Evolutionary conservation across 305 asterid species (phyloP).

Genomic region (Plantago coronopus): DNA sequence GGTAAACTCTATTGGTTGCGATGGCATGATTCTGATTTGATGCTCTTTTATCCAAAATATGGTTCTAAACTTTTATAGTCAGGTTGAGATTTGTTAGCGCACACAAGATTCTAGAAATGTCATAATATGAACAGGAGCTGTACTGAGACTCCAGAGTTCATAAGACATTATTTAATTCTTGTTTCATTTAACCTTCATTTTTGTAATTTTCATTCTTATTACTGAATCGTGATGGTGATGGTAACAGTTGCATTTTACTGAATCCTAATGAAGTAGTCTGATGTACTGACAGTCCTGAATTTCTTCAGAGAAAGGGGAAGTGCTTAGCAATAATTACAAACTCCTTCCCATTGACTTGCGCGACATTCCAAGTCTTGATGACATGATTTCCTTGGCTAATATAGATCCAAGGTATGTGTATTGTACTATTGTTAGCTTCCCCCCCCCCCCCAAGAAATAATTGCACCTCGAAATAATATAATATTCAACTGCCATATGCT

Average conservation of each 20-base stretch:
- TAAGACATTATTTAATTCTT: background rate
- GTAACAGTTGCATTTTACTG: background rate
- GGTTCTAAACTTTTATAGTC: too few species aligned
- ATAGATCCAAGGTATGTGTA: conserved; percentile 77
- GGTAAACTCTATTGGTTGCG: conserved; percentile 42
- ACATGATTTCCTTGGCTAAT: conserved; percentile 61
- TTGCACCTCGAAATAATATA: background rate
- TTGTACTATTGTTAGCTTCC: background rate
- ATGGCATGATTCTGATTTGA: conserved; percentile 17
- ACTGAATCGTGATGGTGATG: background rate
- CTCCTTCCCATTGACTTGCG: conserved; percentile 90
- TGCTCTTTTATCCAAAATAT: too few species aligned
- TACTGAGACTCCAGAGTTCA: background rate
- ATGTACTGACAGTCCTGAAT: conserved; percentile 23
- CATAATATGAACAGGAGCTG: too few species aligned
- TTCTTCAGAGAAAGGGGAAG: conserved; percentile 90
- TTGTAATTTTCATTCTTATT: too few species aligned
- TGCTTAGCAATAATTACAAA: conserved; percentile 76
- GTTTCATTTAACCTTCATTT: background rate
- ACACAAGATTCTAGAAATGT: too few species aligned
- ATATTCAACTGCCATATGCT: conserved; percentile 11
- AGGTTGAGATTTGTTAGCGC: too few species aligned
- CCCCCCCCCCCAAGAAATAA: conserved; percentile 8
- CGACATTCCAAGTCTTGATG: conserved; percentile 61
- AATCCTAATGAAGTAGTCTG: conserved; percentile 10